Evolutionary conservation across 73 alveolate genomes (phyloP).

Genomic region (Blepharisma japonicum): DNA sequence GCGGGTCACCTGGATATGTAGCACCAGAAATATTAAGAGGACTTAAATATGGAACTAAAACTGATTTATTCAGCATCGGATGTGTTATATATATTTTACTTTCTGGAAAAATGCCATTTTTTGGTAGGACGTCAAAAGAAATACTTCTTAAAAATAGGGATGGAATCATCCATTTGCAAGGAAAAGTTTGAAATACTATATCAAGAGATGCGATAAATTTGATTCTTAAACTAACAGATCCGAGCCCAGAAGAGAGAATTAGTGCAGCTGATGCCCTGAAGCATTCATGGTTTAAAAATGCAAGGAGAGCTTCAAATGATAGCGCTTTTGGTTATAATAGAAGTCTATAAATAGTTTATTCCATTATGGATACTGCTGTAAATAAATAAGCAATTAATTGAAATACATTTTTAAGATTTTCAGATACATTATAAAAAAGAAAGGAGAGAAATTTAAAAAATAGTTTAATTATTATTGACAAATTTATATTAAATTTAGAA

Average conservation of each 20-base stretch:
- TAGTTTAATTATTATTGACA: too few species aligned
- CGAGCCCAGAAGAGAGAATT: slow-evolving; percentile 33
- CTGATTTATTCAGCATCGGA: slow-evolving; percentile 63
- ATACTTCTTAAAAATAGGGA: slow-evolving; percentile 42
- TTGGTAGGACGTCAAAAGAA: slow-evolving; percentile 42
- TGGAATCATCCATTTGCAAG: slow-evolving; percentile 35
- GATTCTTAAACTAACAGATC: slow-evolving; percentile 31
- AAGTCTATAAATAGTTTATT: too few species aligned
- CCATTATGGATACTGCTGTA: too few species aligned
- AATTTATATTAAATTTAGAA: too few species aligned
- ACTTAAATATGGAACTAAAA: slow-evolving; percentile 37
- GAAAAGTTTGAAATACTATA: slow-evolving; percentile 13
- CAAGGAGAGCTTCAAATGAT: too few species aligned
- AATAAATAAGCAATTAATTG: too few species aligned
- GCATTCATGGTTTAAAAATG: slow-evolving; percentile 48
- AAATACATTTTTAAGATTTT: too few species aligned
- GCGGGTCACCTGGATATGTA: slow-evolving; percentile 75
- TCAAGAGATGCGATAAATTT: slow-evolving; percentile 34
- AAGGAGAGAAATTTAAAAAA: too few species aligned
- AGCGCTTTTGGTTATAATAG: too few species aligned
- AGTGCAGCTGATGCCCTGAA: slow-evolving; percentile 34
- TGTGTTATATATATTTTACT: slow-evolving; percentile 49
- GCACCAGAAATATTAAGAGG: slow-evolving; percentile 66
- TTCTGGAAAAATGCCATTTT: slow-evolving; percentile 53
- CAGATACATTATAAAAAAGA: too few species aligned